Evolutionary conservation across 495 filamentous ascomycete species (phyloP), one percentile per base, ranked within the genome.

Genomic region (Penicillium lividum): DNA sequence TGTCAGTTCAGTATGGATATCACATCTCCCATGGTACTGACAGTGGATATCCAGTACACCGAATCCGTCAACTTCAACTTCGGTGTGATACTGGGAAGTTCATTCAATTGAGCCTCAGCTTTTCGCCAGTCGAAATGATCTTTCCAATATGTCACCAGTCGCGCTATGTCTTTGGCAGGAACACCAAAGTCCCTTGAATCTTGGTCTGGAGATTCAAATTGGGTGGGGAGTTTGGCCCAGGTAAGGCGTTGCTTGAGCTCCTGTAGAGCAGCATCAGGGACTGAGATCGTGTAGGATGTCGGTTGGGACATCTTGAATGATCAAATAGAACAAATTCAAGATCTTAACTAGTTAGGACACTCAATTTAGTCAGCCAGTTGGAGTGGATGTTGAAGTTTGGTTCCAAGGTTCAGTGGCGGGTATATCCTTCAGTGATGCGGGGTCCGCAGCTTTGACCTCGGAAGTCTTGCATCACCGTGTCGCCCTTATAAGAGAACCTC

Each of bases 11-110:
- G 4, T 40, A 3, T 47, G 40, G 6, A 25, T 28, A 38, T 25
- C 11, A 11, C 2, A 7, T 11, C 29, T 7, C 30, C 45, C 7
- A 38, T 18, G 36, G 3, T 25, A 8, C 62, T 58, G 3, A 65
- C 67, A 82, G 61, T 82, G 79, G 33, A 81, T 73, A 27, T 76
- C 60, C 49, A 78, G 61, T 22, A 43, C 9, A 13, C 66, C 77
- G 40, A 79, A 79, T 7, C 70, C 73, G 7, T 77, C 69, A 45
- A 79, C 71, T n/a, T 70, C 59, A 22, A 82, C 75, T 0, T 66
- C 49, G 3, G 74, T 74, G 18, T 58, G 67, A 56, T 68, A 82
- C 7, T 81, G 67, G 5, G 76, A 7, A 80, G 63, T 15, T 75
- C 62, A 53, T 82, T 82, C 22, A 82, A 56, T 15, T 64, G 61